Evolutionary conservation across 495 filamentous ascomycete genomes (phyloP).

Genomic region (Talaromyces thailandensis): DNA sequence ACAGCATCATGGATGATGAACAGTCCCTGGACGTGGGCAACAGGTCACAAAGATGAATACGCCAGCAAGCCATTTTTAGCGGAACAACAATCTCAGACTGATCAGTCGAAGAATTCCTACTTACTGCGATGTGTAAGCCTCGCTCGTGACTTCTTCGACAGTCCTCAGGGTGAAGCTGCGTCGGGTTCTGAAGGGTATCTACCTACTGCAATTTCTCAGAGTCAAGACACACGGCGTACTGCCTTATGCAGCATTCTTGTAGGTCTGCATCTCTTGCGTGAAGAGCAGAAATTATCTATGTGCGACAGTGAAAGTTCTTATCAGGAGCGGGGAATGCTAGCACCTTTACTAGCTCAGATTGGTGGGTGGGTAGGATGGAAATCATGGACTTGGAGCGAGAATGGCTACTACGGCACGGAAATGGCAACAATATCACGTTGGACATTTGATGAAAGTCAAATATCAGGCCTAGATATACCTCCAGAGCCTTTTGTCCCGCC

Average conservation of each 20-base stretch:
- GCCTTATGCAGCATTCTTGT: constrained; percentile 62
- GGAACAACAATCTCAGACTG: constrained; percentile 14
- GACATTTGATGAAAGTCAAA: constrained; percentile 50
- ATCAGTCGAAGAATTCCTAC: constrained; percentile 31
- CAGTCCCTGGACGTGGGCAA: constrained; percentile 66
- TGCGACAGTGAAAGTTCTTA: constrained; percentile 46
- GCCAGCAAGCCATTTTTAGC: constrained; percentile 13
- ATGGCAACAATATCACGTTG: constrained; percentile 51
- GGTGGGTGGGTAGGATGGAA: constrained; percentile 78
- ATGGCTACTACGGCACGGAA: constrained; percentile 62
- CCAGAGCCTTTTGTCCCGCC: constrained; percentile 57
- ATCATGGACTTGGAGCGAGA: constrained; percentile 49
- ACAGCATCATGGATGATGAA: constrained; percentile 56
- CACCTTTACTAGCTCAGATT: constrained; percentile 68
- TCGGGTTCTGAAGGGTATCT: constrained; percentile 49
- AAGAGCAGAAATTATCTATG: constrained; percentile 80
- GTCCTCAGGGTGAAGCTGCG: constrained; percentile 38
- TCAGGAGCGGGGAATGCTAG: constrained; percentile 45
- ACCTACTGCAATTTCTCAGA: constrained; percentile 48
- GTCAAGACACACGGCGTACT: constrained; percentile 44
- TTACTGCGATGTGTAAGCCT: constrained; percentile 33
- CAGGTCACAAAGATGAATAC: constrained; percentile 47
- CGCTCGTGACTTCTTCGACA: constrained; percentile 50
- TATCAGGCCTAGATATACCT: constrained; percentile 35
- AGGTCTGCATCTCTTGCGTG: constrained; percentile 72